These are phyloP conservation scores for Boletus rex-veris DNA, from an alignment of 768 basidiomycete genomes.

Conservation along the genomic window DNA sequence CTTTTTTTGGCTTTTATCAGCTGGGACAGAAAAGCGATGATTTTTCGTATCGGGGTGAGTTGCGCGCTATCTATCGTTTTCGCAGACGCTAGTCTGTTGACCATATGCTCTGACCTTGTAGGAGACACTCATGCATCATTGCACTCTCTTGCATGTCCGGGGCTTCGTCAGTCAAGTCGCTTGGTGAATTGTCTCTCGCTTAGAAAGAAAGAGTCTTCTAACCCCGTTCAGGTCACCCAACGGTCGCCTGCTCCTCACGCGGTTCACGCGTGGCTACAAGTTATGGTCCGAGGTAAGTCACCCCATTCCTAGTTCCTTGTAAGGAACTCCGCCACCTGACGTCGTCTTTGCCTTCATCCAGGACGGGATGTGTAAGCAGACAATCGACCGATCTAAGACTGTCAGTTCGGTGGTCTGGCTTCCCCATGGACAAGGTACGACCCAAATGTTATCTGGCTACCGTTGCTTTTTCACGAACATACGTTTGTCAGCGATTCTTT, in stretches of 20 bases:
- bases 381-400: slow-evolving; percentile 43
- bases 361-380: slow-evolving; percentile 49
- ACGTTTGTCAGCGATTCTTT: slow-evolving; percentile 39
- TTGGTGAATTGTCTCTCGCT: slow-evolving; percentile 31
- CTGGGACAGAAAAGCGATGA: slow-evolving; percentile 48
- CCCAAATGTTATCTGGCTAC: not conserved
- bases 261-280: slow-evolving; percentile 46
- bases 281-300: slow-evolving; percentile 46
- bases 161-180: slow-evolving; percentile 55
- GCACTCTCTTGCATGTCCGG: slow-evolving; percentile 46
- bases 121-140: slow-evolving; percentile 41
- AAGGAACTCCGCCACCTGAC: not conserved
- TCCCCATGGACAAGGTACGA: slow-evolving; percentile 43
- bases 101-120: slow-evolving; percentile 12
- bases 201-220: not conserved
- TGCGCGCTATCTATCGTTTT: not conserved
- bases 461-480: not conserved
- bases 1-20: slow-evolving; percentile 19
- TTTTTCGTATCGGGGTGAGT: slow-evolving; percentile 45
- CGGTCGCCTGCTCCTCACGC: slow-evolving; percentile 43
- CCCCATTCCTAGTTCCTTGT: too few species aligned
- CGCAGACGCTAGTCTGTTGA: not conserved
- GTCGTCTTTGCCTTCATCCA: slow-evolving; percentile 11
- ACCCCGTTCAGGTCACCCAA: slow-evolving; percentile 41
- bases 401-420: slow-evolving; percentile 51